phyloP scores from a whole-genome alignment of 352 stramenopile species.

The Phytophthora citricola region DNA sequence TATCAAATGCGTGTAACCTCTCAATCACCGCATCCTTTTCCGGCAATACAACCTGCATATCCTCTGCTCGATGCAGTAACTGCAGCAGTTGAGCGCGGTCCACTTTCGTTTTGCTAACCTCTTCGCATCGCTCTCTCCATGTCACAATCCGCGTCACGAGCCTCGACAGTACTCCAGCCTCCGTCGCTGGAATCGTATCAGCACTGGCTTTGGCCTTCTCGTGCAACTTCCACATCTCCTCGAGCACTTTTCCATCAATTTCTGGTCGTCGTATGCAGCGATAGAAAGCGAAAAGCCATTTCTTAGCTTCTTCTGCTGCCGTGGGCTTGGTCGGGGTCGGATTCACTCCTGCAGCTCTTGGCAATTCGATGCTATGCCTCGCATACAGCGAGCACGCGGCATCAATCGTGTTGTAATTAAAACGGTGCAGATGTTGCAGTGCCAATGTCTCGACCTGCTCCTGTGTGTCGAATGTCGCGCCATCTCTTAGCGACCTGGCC shows the following conservation, averaged over 20 bases:
- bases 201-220: conserved; percentile 33
- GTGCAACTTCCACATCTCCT: conserved; percentile 49
- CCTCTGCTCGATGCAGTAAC: conserved; percentile 65
- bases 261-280: conserved; percentile 49
- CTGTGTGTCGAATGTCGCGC: conserved; percentile 80
- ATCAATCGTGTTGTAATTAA: conserved; percentile 82
- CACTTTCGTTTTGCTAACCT: conserved; percentile 36
- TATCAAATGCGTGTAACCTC: conserved; percentile 61
- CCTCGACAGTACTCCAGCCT: conserved; percentile 62
- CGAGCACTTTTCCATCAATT: conserved; percentile 51
- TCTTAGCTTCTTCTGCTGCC: conserved; percentile 50
- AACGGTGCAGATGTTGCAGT: conserved; percentile 81
- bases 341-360: conserved; percentile 25
- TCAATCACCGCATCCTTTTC: conserved; percentile 47
- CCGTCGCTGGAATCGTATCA: conserved; percentile 46
- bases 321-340: conserved; percentile 20
- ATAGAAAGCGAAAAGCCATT: conserved; percentile 78
- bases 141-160: conserved; percentile 58
- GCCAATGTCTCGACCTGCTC: conserved; percentile 78
- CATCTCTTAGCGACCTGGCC: conserved; percentile 73
- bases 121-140: conserved; percentile 56
- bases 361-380: conserved; percentile 81
- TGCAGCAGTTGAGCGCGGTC: conserved; percentile 56
- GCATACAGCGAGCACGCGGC: conserved; percentile 85
- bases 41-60: conserved; percentile 55